Evolutionary conservation across 208 protist genomes (phyloP).

Genomic region (Tritrichomonas foetus): DNA sequence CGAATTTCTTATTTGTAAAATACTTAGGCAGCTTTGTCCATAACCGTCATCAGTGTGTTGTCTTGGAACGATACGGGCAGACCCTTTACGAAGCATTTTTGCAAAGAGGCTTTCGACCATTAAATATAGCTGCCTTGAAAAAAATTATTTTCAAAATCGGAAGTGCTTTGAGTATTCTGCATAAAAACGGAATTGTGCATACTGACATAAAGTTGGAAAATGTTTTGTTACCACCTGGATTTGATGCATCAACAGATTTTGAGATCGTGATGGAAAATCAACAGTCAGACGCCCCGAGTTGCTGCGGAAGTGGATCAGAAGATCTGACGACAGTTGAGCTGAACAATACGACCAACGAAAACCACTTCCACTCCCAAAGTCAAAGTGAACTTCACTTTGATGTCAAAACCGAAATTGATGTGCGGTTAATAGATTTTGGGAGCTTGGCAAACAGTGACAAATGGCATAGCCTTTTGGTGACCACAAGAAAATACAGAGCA

Average conservation of each 20-base stretch:
- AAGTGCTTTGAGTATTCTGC: not conserved
- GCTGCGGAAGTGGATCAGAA: not conserved
- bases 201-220: not conserved
- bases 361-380: too few species aligned
- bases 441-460: not conserved
- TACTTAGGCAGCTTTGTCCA: not conserved
- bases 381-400: too few species aligned
- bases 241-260: not conserved
- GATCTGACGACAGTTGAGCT: not conserved
- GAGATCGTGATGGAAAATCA: not conserved
- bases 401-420: not conserved
- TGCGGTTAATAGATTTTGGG: not conserved
- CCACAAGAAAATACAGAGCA: not conserved
- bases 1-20: too few species aligned
- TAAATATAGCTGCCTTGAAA: not conserved
- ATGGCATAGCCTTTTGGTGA: not conserved
- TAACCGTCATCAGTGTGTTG: not conserved
- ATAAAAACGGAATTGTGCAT: not conserved
- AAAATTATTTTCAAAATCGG: not conserved
- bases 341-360: not conserved
- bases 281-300: not conserved
- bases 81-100: not conserved
- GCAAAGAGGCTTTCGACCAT: not conserved
- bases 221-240: not conserved
- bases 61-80: not conserved